Evolutionary conservation across 805 yeast species (phyloP).

Genomic region (Saccharomycopsis javanensis): DNA sequence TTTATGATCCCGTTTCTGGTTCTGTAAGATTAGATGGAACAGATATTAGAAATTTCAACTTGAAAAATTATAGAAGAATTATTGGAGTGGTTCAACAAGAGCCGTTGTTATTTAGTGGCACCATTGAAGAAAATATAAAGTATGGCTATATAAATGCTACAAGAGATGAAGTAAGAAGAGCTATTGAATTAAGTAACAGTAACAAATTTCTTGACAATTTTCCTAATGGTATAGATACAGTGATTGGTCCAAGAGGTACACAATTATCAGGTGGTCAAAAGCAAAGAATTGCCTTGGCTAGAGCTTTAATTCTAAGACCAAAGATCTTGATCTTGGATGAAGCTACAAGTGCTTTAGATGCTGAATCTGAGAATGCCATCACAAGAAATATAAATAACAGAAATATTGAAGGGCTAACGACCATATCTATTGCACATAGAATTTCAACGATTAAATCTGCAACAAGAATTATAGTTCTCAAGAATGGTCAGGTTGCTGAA

Average conservation of each 20-base stretch:
- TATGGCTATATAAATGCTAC: constrained; percentile 62
- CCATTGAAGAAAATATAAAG: constrained; percentile 70
- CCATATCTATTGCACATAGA: constrained; percentile 87
- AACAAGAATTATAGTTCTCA: constrained; percentile 68
- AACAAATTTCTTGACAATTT: constrained; percentile 55
- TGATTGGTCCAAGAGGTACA: constrained; percentile 78
- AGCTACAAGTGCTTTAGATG: constrained; percentile 89
- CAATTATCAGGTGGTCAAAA: constrained; percentile 93
- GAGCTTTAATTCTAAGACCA: constrained; percentile 75
- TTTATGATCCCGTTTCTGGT: constrained; percentile 72
- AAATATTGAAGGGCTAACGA: constrained; percentile 49
- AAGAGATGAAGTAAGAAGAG: constrained; percentile 49
- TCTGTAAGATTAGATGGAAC: constrained; percentile 53
- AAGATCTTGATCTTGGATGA: constrained; percentile 80
- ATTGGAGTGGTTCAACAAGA: constrained; percentile 93
- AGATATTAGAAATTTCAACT: constrained; percentile 52
- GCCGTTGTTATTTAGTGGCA: constrained; percentile 79
- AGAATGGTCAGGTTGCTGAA: constrained; percentile 67
- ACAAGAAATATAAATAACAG: constrained; percentile 58
- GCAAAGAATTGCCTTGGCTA: constrained; percentile 84
- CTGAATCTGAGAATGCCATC: constrained; percentile 79
- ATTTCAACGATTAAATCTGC: constrained; percentile 80
- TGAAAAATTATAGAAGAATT: constrained; percentile 61
- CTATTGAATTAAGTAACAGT: constrained; percentile 66
- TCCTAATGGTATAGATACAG: constrained; percentile 75